These are phyloP conservation scores for Xeromyces bisporus DNA, from an alignment of 495 filamentous ascomycete genomes.

Conservation along the genomic window DNA sequence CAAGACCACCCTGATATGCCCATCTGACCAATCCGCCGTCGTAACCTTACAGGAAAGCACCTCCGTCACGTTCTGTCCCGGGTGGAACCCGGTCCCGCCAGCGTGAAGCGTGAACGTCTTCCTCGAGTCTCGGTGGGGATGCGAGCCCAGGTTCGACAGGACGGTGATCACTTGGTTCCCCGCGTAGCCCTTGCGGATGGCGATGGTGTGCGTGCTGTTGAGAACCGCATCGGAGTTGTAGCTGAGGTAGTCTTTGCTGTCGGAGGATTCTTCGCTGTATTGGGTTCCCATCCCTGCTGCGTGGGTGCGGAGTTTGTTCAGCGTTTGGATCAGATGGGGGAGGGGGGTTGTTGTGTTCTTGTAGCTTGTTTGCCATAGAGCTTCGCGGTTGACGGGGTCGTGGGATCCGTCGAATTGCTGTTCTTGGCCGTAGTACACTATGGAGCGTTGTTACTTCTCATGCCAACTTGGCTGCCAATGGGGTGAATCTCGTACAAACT, in stretches of 20 bases:
- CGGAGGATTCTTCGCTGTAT: constrained; percentile 3
- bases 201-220: constrained; percentile 6
- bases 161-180: constrained; percentile 10
- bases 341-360: constrained; percentile 31
- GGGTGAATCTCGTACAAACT: constrained; percentile 22
- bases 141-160: constrained; percentile 8
- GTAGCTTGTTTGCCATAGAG: constrained; percentile 51
- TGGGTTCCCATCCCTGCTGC: constrained; percentile 6
- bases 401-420: constrained; percentile 41
- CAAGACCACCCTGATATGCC: constrained; percentile 6
- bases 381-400: constrained; percentile 49
- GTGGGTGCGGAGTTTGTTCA: constrained; percentile 7
- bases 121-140: constrained; percentile 4
- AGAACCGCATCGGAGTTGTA: constrained; percentile 7
- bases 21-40: constrained; percentile 4
- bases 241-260: constrained; percentile 5
- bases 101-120: constrained; percentile 5
- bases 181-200: constrained; percentile 7
- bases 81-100: constrained; percentile 6
- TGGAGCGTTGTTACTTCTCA: too few species aligned
- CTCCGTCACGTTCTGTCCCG: constrained; percentile 7
- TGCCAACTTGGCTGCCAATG: too few species aligned
- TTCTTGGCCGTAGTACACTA: constrained; percentile 44
- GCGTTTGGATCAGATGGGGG: constrained; percentile 4
- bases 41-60: constrained; percentile 5